Percentiles rank a stretch among this genome's conserved stretches.
Conservation (phyloP, 1,284 basidiomycete species). For the Rhizoctonia solani region DNA sequence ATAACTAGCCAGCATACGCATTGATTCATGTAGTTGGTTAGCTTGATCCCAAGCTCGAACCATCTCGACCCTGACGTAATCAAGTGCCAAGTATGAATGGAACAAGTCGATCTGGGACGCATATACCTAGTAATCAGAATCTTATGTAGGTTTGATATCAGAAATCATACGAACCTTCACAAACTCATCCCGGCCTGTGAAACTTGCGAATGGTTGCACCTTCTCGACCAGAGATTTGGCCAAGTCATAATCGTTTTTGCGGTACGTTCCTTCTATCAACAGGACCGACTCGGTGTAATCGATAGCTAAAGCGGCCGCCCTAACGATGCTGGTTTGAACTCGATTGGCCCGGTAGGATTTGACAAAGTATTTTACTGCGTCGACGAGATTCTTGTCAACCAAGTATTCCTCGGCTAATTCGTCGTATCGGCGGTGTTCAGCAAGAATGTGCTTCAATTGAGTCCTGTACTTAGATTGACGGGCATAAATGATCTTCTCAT, state of each 20-base stretch:
- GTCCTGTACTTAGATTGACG: not conserved
- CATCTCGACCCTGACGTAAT: not conserved
- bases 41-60: not conserved
- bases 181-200: not conserved
- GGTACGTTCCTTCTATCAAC: slow-evolving; percentile 3
- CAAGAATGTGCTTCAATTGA: slow-evolving; percentile 16
- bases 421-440: slow-evolving; percentile 3
- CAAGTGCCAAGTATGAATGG: not conserved
- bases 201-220: slow-evolving; percentile 1
- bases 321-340: not conserved
- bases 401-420: slow-evolving; percentile 22
- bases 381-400: not conserved
- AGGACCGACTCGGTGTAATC: slow-evolving; percentile 1
- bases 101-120: slow-evolving; percentile 3
- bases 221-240: not conserved
- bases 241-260: slow-evolving; percentile 5
- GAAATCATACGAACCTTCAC: not conserved
- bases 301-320: not conserved
- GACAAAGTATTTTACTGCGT: not conserved
- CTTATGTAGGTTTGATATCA: not conserved
- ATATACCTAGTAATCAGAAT: not conserved
- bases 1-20: not conserved
- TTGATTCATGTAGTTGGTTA: not conserved
- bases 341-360: not conserved
- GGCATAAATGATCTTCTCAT: slow-evolving; percentile 6